Conservation (phyloP, 176 grass and related monocot species). For the Dactylis glomerata region DNA sequence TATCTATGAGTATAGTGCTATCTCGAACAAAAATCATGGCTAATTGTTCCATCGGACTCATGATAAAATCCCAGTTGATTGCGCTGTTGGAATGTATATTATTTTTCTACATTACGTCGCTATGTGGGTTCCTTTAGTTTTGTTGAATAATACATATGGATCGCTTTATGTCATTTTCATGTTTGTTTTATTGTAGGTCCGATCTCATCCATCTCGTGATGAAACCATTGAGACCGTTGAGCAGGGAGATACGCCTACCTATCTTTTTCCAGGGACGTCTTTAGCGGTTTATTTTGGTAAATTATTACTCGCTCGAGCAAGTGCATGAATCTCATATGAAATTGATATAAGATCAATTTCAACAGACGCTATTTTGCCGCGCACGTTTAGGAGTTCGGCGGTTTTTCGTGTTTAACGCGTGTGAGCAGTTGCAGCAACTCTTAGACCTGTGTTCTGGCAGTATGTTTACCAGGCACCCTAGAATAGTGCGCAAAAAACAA, state of each 20-base stretch:
- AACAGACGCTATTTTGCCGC: no score
- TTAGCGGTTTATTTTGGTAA: not conserved
- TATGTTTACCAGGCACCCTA: no score
- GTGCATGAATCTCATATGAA: not conserved
- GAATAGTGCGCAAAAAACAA: no score
- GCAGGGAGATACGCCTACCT: not conserved
- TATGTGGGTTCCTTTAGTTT: not conserved
- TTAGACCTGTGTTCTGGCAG: no score
- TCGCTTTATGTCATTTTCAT: constrained; percentile 25
- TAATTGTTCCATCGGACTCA: not conserved
- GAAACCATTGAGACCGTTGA: not conserved
- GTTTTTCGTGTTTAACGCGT: no score
- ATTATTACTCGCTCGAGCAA: not conserved
- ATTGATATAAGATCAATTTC: no score
- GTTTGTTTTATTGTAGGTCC: constrained; percentile 16
- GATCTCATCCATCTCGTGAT: constrained; percentile 28
- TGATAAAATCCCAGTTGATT: not conserved
- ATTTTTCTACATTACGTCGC: not conserved
- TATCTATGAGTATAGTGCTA: constrained; percentile 9
- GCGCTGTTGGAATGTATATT: not conserved
- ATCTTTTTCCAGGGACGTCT: not conserved
- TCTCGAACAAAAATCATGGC: not conserved
- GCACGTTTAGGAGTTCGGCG: no score
- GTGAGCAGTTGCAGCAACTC: no score
- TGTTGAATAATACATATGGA: not conserved